Evolutionary conservation across 1,139 yeast genomes (phyloP), one percentile per base, ranked within the genome.

Genomic region (Geotrichum reessii): DNA sequence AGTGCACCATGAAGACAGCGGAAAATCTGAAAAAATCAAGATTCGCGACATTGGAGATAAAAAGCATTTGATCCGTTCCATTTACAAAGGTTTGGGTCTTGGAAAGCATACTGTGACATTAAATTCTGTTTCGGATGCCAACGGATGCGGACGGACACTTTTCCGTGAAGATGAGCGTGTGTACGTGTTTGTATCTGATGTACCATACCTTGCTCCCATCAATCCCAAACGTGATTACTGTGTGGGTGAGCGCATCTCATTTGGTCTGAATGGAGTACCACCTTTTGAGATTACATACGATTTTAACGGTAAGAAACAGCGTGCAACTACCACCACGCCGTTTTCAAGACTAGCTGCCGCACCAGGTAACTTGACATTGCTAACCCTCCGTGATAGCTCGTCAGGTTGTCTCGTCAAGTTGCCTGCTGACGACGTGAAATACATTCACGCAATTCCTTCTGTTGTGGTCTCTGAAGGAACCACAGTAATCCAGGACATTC

Each of bases 241-340:
- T 79, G 97, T 92, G 46, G 99, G 99, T 3, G 98, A 93, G 63
- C 87, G 88, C 63, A 82, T 93, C 28, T 79, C 86, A 0, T 89
- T 89, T 69, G 82, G 85, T 62, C 73, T 93, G 62, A 81, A 82
- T 14, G 99, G 99, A 4, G 78, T 81, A 2, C 81, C 96, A 0
- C 97, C 97, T 27, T 91, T 89, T 71, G 79, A 79, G 0, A 80
- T 95, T 2, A 81, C 78, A 55, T 93, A 93, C 70, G 80, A 80
- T 17, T 92, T 92, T 74, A 86, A 88, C 65, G 86, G 81, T 2
- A 75, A 78, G 49, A 72, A 74, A 27, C 84, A 87, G 63, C 81
- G 76, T 62, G 86, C 95, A 0, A 79, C 79, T 22, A 84, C 86
- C 63, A 72, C 76, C 22, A 74, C 82, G 3, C 80, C 79, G 54